A percentile compares a stretch with the other conserved stretches of the same genome.
Evolutionary conservation across 225 moss, liverwort and hornwort species (phyloP).

Genomic region (Takakia lepidozioides): DNA sequence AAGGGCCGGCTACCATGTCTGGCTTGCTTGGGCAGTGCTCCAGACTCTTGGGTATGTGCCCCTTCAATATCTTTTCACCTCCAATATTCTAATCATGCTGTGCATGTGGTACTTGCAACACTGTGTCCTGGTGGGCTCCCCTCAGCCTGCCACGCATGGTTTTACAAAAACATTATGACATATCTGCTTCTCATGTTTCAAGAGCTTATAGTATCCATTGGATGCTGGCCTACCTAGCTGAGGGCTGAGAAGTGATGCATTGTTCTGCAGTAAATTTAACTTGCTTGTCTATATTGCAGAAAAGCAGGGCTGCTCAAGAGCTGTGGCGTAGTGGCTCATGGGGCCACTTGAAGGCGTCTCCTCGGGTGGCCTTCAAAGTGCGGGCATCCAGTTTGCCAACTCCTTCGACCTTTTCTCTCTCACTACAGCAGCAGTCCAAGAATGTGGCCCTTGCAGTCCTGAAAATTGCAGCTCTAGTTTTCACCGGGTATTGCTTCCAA

Average conservation of each 20-base stretch:
- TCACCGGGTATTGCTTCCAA: constrained; percentile 11
- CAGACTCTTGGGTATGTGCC: constrained; percentile 18
- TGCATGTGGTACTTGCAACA: background rate
- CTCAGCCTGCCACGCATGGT: background rate
- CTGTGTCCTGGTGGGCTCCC: background rate
- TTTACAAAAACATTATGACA: background rate
- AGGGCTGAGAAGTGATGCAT: too few relatives aligned
- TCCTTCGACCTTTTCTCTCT: constrained; percentile 12
- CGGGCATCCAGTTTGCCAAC: constrained; percentile 12
- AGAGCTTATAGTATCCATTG: background rate
- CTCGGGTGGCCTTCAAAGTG: constrained; percentile 4
- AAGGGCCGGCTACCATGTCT: constrained; percentile 8
- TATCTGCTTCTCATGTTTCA: constrained; percentile 1
- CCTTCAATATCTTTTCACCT: background rate
- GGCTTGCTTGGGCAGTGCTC: constrained; percentile 18
- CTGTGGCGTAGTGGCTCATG: constrained; percentile 3
- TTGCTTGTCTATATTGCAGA: constrained; percentile 20
- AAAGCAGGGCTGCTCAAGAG: constrained; percentile 13
- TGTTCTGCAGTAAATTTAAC: constrained; percentile 2
- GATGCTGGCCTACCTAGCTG: constrained; percentile 8
- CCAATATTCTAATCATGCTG: background rate
- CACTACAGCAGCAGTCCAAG: constrained; percentile 14
- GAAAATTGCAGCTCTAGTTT: constrained; percentile 17
- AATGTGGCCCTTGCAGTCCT: constrained; percentile 12
- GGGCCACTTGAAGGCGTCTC: constrained; percentile 8